Percentiles rank a stretch among this genome's conserved stretches.
Conservation (phyloP, 2,329 filamentous ascomycete genomes). For the Xylogone sp. region DNA sequence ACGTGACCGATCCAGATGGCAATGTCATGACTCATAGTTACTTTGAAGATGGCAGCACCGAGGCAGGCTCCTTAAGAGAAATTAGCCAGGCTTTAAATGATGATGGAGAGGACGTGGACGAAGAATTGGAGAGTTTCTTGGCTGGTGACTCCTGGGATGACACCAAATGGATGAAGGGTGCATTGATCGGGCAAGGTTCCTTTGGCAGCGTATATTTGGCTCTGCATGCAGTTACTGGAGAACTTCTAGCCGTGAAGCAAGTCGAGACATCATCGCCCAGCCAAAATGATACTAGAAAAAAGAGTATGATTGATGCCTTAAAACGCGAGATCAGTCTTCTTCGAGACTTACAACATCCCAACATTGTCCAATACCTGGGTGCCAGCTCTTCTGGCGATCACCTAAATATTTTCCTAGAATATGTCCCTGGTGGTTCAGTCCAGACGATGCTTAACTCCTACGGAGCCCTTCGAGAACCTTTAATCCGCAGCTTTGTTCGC, state of each 20-base stretch:
- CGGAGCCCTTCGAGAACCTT: conserved; percentile 85
- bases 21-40: conserved; percentile 72
- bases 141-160: conserved; percentile 93
- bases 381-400: conserved; percentile 87
- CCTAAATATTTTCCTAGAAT: conserved; percentile 99
- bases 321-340: conserved; percentile 95
- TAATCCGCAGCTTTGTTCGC: conserved; percentile 93
- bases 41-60: conserved; percentile 76
- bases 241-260: conserved; percentile 97
- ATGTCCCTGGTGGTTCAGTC: conserved; percentile 94
- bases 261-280: conserved; percentile 83
- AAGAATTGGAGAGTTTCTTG: conserved; percentile 85
- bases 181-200: conserved; percentile 92
- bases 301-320: conserved; percentile 94
- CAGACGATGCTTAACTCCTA: conserved; percentile 99
- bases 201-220: conserved; percentile 96
- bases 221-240: conserved; percentile 90
- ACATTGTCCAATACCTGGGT: conserved; percentile 97
- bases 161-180: conserved; percentile 99
- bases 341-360: conserved; percentile 89
- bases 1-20: conserved; percentile 74
- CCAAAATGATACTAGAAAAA: conserved; percentile 85
- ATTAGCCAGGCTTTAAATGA: conserved; percentile 81
- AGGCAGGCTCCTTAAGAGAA: conserved; percentile 75
- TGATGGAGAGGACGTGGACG: conserved; percentile 88